A percentile compares a stretch with the other conserved stretches of the same genome.
phyloP scores from a whole-genome alignment of 1,284 basidiomycete genomes.

The Takashimella koratensis region DNA sequence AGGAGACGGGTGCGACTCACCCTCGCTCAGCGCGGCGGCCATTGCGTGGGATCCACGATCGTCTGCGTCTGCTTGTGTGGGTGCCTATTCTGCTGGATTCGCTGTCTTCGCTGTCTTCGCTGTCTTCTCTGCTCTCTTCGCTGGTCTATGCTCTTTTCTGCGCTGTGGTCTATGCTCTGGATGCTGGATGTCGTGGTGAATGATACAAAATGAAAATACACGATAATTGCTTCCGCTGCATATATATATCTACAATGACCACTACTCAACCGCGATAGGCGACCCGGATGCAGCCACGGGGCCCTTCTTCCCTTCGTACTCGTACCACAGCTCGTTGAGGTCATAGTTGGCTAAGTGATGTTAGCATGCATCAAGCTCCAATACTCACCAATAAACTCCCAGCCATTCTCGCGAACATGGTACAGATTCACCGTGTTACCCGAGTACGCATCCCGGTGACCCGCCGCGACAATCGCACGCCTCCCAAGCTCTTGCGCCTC shows the following conservation, averaged over 20 bases:
- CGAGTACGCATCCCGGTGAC: conserved; percentile 96
- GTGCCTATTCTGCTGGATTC: too few species aligned
- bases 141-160: too few species aligned
- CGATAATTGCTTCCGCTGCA: too few species aligned
- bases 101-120: too few species aligned
- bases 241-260: too few species aligned
- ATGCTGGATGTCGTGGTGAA: too few species aligned
- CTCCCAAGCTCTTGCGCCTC: conserved; percentile 94
- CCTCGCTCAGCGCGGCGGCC: neutral
- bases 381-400: conserved; percentile 79
- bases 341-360: conserved; percentile 46
- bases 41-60: too few species aligned
- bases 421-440: conserved; percentile 96
- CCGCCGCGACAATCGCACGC: conserved; percentile 94
- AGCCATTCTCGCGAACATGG: conserved; percentile 91
- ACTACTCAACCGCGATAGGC: conserved; percentile 43
- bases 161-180: too few species aligned
- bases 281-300: conserved; percentile 17
- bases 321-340: conserved; percentile 49
- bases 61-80: too few species aligned
- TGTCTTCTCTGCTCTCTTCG: too few species aligned
- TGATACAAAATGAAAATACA: too few species aligned
- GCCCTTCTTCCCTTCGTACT: conserved; percentile 48
- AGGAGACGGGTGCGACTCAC: neutral
- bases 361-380: neutral